Evolutionary conservation across 2,329 filamentous ascomycete genomes (phyloP), one percentile per base, ranked within the genome.

Genomic region (Penicillium sclerotigenum): DNA sequence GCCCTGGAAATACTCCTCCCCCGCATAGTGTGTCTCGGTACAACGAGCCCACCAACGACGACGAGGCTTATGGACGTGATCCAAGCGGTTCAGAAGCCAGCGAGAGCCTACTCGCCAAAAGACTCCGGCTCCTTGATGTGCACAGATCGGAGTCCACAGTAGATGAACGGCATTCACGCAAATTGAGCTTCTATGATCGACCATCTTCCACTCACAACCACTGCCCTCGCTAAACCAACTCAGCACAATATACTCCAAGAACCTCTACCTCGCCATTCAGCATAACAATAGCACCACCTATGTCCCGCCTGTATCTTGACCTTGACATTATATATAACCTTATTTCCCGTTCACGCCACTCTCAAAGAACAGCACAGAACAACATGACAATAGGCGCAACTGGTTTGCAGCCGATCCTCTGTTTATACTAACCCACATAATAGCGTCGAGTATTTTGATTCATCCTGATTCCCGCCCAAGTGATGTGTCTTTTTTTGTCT

Each of bases 71-170:
- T 66, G 82, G 86, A 36, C 80, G 83, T 1, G 82, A 84, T 69
- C 50, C 71, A 69, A 73, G 62, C 75, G 75, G 34, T 72, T 72
- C 57, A 66, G 76, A 72, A n/a, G 75, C 74, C 1, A 79, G 83
- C 5, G 87, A 90, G 65, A 84, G 89, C 3, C 73, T 94, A 16
- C 75, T 94, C 16, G 89, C 89, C 11, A 85, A 85, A 68, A 81
- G 85, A 54, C 75, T 93, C 42, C 81, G 85, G 61, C 83, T 84
- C 6, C 74, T 90, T 6, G 87, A 85, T 36, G 75, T 80, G 13
- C 74, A 79, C 42, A 71, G 63, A 42, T 58, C 63, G 13, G 58
- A 66, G 24, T 38, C 56, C 10, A 52, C 40, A 56, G 49, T 59
- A 57, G 54, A 49, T 57, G 59, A 63, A 51, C 34, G 37, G 11